Evolutionary conservation across 129 eudicot genomes (phyloP), one percentile per base, ranked within the genome.

Genomic region (Lactuca sativa): DNA sequence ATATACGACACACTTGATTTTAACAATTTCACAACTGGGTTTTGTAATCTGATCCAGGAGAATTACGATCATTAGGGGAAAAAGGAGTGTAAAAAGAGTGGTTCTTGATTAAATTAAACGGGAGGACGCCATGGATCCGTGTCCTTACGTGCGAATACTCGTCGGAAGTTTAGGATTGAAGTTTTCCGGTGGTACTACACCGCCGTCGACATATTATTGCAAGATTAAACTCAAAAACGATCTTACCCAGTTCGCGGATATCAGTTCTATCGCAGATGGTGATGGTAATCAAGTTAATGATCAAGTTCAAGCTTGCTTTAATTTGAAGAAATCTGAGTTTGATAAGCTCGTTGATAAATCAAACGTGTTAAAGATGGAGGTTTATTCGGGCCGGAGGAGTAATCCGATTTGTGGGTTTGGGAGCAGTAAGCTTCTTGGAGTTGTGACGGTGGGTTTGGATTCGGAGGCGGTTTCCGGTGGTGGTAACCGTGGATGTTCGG

Each of bases 41-140:
- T 43, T 59, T 64, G 56, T 57, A 66, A 67, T 11, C 62, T 69
- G 58, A 68, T 58, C 48, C 37, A 40, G 30, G 18, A 18, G 6
- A 53, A 48, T 72, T 17, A 44, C 54, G n/a, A 65, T 55, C 25
- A 25, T 47, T 62, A 7, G 31, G 65, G 14, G 3, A 4, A 53
- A 68, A 36, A 68, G 15, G 15, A 33, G 65, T 49, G 55, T 43
- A 64, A 55, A 55, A 40, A 15, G 1, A 40, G 36, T 13, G 58
- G 10, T 13, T 61, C 51, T 73, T 62, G 60, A 6, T 61, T 40
- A 12, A 48, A 63, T 47, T 37, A 30, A 57, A 18, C 56, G n/a
- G 17, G 12, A 66, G 75, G 82, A 68, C 67, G 30, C 67, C 0
- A 88, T 91, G 97, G 97, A 91, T 88, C 97, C 96, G 32, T 91